These are phyloP conservation scores for Pichia sp. DNA, from an alignment of 1,139 yeast species.

Conservation along the genomic window DNA sequence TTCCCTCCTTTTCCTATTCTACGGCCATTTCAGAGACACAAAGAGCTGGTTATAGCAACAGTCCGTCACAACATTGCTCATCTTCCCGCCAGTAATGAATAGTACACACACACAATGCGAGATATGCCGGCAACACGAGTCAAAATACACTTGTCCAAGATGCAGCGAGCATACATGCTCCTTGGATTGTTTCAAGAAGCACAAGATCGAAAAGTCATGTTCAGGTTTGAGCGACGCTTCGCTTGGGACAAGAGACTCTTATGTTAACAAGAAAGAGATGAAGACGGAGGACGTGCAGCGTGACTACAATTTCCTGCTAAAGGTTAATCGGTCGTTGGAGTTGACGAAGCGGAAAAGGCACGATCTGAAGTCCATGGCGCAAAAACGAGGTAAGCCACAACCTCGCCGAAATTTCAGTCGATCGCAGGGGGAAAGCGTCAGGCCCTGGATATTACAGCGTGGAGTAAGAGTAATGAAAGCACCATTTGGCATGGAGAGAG, in stretches of 20 bases:
- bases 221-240: slow-evolving; percentile 54
- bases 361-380: slow-evolving; percentile 17
- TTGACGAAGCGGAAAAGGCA: slow-evolving; percentile 45
- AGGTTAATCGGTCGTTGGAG: slow-evolving; percentile 53
- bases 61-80: too few relatives aligned
- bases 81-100: background rate
- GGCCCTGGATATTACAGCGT: slow-evolving; percentile 8
- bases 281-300: slow-evolving; percentile 54
- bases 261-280: slow-evolving; percentile 45
- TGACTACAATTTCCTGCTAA: slow-evolving; percentile 73
- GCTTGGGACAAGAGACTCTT: slow-evolving; percentile 41
- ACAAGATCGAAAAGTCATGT: slow-evolving; percentile 61
- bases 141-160: slow-evolving; percentile 82
- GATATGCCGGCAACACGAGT: slow-evolving; percentile 31
- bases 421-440: background rate
- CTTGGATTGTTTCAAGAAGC: slow-evolving; percentile 63
- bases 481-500: slow-evolving; percentile 77
- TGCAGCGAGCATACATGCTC: slow-evolving; percentile 69
- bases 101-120: slow-evolving; percentile 37
- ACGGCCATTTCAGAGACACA: background rate
- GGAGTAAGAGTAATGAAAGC: slow-evolving; percentile 50
- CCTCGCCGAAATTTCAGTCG: background rate
- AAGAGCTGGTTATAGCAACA: too few relatives aligned
- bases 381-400: background rate
- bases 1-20: background rate